These are phyloP conservation scores for Trichoderma cornu-damae DNA, from an alignment of 2,329 filamentous ascomycete species.

Conservation along the genomic window DNA sequence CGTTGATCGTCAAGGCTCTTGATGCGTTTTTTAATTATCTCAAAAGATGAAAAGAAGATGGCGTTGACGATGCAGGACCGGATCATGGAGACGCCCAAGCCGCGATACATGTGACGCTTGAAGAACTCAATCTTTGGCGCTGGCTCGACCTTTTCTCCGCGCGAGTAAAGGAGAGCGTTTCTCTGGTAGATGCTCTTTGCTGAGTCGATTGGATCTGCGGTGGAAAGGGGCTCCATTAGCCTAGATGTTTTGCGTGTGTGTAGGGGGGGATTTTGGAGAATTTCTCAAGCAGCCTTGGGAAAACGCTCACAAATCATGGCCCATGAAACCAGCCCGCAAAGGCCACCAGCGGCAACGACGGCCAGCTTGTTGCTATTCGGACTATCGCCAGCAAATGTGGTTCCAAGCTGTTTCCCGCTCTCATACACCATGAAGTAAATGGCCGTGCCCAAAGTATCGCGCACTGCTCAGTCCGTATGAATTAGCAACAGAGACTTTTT, in stretches of 20 bases:
- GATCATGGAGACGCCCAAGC: conserved; percentile 75
- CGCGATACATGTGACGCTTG: conserved; percentile 73
- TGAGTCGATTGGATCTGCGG: conserved; percentile 65
- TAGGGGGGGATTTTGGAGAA: too few species aligned
- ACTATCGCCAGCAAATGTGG: conserved; percentile 64
- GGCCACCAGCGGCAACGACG: conserved; percentile 70
- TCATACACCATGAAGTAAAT: conserved; percentile 91
- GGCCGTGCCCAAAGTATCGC: conserved; percentile 75
- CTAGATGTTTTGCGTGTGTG: too few species aligned
- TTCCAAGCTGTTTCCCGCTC: conserved; percentile 75
- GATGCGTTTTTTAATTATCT: conserved; percentile 70
- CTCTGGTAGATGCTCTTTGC: conserved; percentile 83
- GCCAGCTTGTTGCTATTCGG: conserved; percentile 74
- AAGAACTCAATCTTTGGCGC: conserved; percentile 74
- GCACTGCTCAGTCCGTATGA: conserved; percentile 46
- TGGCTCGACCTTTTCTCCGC: conserved; percentile 57
- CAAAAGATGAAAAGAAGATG: conserved; percentile 85
- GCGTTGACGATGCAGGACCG: conserved; percentile 79
- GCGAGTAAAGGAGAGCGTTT: conserved; percentile 66
- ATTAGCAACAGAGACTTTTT: conserved; percentile 21
- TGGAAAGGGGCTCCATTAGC: background rate
- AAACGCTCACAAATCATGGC: conserved; percentile 60
- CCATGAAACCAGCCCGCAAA: conserved; percentile 82
- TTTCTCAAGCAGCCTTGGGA: background rate
- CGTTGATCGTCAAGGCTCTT: conserved; percentile 46